Conservation (phyloP, 2,329 filamentous ascomycete genomes). For the Xylariaceae sp. region DNA sequence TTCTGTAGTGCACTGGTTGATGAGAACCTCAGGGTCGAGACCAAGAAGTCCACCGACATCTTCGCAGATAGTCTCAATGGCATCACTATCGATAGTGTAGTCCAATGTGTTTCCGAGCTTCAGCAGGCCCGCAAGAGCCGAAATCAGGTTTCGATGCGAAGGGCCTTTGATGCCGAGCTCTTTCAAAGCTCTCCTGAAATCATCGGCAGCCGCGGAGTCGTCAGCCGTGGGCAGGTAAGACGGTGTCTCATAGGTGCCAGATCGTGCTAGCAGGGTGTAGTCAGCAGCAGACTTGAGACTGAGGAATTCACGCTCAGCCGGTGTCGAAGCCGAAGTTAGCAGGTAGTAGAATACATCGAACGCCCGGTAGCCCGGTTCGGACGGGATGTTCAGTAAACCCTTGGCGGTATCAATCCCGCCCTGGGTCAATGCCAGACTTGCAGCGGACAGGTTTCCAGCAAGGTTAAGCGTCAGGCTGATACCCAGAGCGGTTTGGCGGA, state of each 20-base stretch:
- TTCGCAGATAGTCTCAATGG: slow-evolving; percentile 79
- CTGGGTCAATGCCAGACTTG: slow-evolving; percentile 72
- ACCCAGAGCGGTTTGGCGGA: slow-evolving; percentile 73
- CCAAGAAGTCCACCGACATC: slow-evolving; percentile 84
- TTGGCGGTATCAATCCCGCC: slow-evolving; percentile 80
- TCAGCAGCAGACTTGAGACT: slow-evolving; percentile 69
- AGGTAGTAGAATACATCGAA: slow-evolving; percentile 99
- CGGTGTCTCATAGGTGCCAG: slow-evolving; percentile 79
- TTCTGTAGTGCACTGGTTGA: slow-evolving; percentile 72
- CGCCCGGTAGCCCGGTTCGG: slow-evolving; percentile 76
- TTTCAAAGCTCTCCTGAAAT: slow-evolving; percentile 82
- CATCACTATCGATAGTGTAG: slow-evolving; percentile 77
- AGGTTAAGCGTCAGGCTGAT: slow-evolving; percentile 79
- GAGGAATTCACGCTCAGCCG: slow-evolving; percentile 82
- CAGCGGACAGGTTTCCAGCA: slow-evolving; percentile 69
- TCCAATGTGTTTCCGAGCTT: slow-evolving; percentile 90
- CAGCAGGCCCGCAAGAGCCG: slow-evolving; percentile 75
- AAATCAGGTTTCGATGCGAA: slow-evolving; percentile 75
- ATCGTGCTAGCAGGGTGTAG: slow-evolving; percentile 75
- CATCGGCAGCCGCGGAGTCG: slow-evolving; percentile 86
- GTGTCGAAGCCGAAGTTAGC: slow-evolving; percentile 82
- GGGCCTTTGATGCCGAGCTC: slow-evolving; percentile 90
- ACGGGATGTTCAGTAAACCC: slow-evolving; percentile 74
- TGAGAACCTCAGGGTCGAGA: slow-evolving; percentile 76
- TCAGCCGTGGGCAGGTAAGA: slow-evolving; percentile 88